Base-by-base conservation (phyloP, 225 moss, liverwort and hornwort genomes). In the Lunularia cruciata region DNA sequence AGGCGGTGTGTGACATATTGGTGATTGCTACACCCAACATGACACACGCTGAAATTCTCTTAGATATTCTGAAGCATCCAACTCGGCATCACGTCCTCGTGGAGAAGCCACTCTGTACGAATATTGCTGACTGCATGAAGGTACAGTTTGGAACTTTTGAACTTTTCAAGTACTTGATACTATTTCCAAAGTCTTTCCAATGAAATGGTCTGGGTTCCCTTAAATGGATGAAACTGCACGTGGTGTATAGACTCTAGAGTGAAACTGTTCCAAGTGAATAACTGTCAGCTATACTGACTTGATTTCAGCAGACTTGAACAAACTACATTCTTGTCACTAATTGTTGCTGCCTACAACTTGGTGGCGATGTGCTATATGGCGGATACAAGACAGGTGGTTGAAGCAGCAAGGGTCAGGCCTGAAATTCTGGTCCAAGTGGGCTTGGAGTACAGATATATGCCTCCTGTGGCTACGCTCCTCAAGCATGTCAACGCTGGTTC, bases 61-160 rank as follows among this genome's bases (percentile, higher is more conserved):
- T 93, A 82, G 90, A 93, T 46, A 72, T 90, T 51, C 81, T 93
- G 9, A 74, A 65, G 32, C 88, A 93, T 46, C 85, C 82, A 6
- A 88, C 70, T 58, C 46, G 74, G 1, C 90, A 88, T 68, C 92
- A 93, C 65, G 47, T 88, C 38, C 80, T 93, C 40, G 88, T 93
- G 11, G 92, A 93, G 72, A 93, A 93, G 47, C 92, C 92, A 55
- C 86, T 93, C 3, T 93, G 92, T 75, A 90, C 86, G 35, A 88
- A 75, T 30, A 63, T 90, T 30, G 86, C 85, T 33, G 92, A 93
- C 49, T 93, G 92, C 67, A 74, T 74, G 39, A 88, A 85, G 86
- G 92, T 93, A 34, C 6, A n/a, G n/a, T n/a, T n/a, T n/a, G n/a
- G n/a, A n/a, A n/a, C n/a, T n/a, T n/a, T n/a, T n/a, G n/a, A n/a